Evolutionary conservation across 257 asterid genomes (phyloP), one percentile per base, ranked within the genome.

Genomic region (Phtheirospermum japonicum): DNA sequence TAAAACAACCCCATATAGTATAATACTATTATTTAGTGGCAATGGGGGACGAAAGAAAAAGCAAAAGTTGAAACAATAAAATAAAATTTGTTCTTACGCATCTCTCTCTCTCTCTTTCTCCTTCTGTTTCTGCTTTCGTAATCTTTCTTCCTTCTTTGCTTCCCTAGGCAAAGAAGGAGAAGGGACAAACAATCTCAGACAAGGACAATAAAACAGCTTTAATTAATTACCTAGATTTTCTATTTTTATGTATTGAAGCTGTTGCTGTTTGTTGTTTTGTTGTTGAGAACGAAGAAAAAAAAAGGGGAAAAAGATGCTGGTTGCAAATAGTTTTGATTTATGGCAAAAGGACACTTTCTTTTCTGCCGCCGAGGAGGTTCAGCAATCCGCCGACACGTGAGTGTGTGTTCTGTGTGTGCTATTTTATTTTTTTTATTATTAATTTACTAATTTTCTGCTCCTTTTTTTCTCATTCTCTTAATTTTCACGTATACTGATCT

Each of bases 321-420:
- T 87, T 63, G 88, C 87, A 5, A 80, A 81, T 63, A 87, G 87
- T 76, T 85, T 87, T 74, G 95, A 90, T 83, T 78, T 87, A 74
- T 90, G 97, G 96, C 96, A 81, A 67, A 90, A 83, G 58, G 97
- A 90, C 64, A 64, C 88, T 69, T 90, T 90, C 78, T 90, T 87
- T 61, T 79, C 88, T 54, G 96, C 97, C 28, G 97, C 97, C 26
- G 97, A 90, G 67, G 97, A 90, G 81, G 95, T 90, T 72, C 97
- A 90, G 69, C 83, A 80, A 72, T 90, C 97, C 53, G 84, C 95
- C 40, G 97, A 90, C 72, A 70, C 76, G 95, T 87, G 66, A 79
- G 90, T 68, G 57, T 72, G 11, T 48, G 16, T 64, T 60, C 42
- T 68, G 23, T 59, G 64, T 33, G 59, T 30, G 0, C 16, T 5